Evolutionary conservation across 805 yeast species (phyloP).

Genomic region (Metschnikowia reukaufii): DNA sequence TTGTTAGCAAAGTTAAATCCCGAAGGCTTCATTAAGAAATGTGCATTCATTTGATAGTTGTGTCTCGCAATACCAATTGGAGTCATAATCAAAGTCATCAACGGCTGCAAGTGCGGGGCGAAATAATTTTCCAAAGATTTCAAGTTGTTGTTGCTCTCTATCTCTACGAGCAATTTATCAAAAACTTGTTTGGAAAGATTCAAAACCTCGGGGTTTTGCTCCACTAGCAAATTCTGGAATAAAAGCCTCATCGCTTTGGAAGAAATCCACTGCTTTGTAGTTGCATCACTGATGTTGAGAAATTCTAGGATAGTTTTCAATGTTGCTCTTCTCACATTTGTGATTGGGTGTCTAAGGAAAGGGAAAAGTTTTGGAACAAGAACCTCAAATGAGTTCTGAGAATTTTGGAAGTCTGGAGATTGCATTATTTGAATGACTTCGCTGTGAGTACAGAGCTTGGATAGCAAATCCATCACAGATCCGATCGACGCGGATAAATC

Average conservation of each 20-base stretch:
- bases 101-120: slow-evolving; percentile 55
- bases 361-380: slow-evolving; percentile 92
- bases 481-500: slow-evolving; percentile 95
- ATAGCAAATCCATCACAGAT: slow-evolving; percentile 89
- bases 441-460: slow-evolving; percentile 79
- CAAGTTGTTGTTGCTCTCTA: slow-evolving; percentile 25
- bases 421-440: slow-evolving; percentile 75
- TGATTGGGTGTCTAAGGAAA: slow-evolving; percentile 88
- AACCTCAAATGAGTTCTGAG: slow-evolving; percentile 60
- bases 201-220: slow-evolving; percentile 77
- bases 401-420: slow-evolving; percentile 51
- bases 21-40: slow-evolving; percentile 76
- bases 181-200: slow-evolving; percentile 64
- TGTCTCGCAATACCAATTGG: slow-evolving; percentile 94
- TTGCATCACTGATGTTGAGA: slow-evolving; percentile 53
- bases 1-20: slow-evolving; percentile 41
- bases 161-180: slow-evolving; percentile 51
- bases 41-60: slow-evolving; percentile 78
- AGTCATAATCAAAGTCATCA: slow-evolving; percentile 73
- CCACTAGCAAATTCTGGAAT: slow-evolving; percentile 85
- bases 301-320: slow-evolving; percentile 78
- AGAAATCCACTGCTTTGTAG: slow-evolving; percentile 70
- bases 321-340: slow-evolving; percentile 87
- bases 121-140: slow-evolving; percentile 52
- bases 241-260: slow-evolving; percentile 70